phyloP scores from a whole-genome alignment of 768 basidiomycete genomes.

The Coprinopsis strossmayeri region DNA sequence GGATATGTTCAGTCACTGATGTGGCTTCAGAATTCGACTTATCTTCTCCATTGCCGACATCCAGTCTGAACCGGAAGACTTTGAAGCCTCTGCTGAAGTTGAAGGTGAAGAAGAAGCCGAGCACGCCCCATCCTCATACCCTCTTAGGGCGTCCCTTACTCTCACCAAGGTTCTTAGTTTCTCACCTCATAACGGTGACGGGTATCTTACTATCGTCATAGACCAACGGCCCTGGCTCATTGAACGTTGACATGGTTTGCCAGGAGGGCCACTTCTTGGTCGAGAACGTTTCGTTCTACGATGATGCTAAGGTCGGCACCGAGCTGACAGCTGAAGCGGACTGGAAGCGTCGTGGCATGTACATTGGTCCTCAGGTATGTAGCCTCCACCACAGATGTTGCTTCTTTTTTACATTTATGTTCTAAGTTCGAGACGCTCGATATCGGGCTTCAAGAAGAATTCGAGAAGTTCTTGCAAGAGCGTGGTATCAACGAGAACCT shows the following conservation, averaged over 20 bases:
- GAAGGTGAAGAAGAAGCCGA: conserved; percentile 22
- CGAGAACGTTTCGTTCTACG: conserved; percentile 86
- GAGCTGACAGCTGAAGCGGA: conserved; percentile 85
- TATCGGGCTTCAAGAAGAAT: conserved; percentile 79
- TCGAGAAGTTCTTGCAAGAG: conserved; percentile 85
- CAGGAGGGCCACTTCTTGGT: conserved; percentile 80
- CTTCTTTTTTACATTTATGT: not conserved
- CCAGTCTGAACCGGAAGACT: conserved; percentile 37
- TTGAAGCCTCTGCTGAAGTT: conserved; percentile 20
- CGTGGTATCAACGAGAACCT: conserved; percentile 80
- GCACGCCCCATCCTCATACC: conserved; percentile 36
- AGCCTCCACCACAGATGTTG: not conserved
- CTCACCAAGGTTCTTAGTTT: conserved; percentile 66
- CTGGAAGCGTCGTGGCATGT: conserved; percentile 87
- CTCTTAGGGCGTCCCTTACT: conserved; percentile 73
- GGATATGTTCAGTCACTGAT: conserved; percentile 5
- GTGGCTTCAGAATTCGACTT: conserved; percentile 62
- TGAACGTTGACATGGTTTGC: conserved; percentile 72
- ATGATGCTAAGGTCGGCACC: conserved; percentile 61
- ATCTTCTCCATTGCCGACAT: conserved; percentile 94
- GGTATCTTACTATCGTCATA: conserved; percentile 18
- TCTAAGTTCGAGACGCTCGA: conserved; percentile 85
- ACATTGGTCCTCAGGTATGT: conserved; percentile 83
- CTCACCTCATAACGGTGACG: not conserved
- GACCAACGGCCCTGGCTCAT: conserved; percentile 51